Conservation (phyloP, 179 eudicot species). For the Silene vulgaris region DNA sequence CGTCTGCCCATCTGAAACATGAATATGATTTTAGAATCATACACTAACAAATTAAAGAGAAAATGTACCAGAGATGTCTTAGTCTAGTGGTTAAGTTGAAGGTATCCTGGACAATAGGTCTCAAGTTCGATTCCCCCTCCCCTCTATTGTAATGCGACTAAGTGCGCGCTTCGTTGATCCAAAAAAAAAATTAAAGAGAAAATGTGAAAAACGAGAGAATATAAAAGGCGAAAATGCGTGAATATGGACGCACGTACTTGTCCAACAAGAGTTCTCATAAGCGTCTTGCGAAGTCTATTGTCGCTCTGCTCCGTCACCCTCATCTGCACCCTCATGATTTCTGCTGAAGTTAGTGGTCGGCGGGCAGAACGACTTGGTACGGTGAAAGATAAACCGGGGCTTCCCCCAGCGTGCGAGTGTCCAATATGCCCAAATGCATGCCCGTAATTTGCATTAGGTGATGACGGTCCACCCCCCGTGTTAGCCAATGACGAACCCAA, state of each 20-base stretch:
- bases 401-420: conserved; percentile 29
- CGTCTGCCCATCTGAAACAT: conserved; percentile 65
- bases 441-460: conserved; percentile 25
- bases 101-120: too few relatives aligned
- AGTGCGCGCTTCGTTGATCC: too few relatives aligned
- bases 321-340: conserved; percentile 95
- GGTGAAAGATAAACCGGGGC: conserved; percentile 41
- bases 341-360: conserved; percentile 76
- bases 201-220: not conserved
- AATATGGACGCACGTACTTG: conserved; percentile 51
- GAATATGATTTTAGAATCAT: not conserved
- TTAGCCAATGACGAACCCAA: conserved; percentile 3
- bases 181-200: not conserved
- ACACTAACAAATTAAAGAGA: too few relatives aligned
- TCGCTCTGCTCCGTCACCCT: conserved; percentile 90
- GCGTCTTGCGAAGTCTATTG: conserved; percentile 81
- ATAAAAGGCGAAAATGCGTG: not conserved
- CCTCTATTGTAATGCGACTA: too few relatives aligned
- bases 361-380: conserved; percentile 29
- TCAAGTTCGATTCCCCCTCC: too few relatives aligned
- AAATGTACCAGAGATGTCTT: too few relatives aligned
- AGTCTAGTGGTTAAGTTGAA: too few relatives aligned
- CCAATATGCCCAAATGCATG: conserved; percentile 26
- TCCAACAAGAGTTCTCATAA: conserved; percentile 94
- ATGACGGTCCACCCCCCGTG: conserved; percentile 24